Evolutionary conservation across 148 eudicot species (phyloP), one percentile per base, ranked within the genome.

Genomic region (Chenopodium formosanum): DNA sequence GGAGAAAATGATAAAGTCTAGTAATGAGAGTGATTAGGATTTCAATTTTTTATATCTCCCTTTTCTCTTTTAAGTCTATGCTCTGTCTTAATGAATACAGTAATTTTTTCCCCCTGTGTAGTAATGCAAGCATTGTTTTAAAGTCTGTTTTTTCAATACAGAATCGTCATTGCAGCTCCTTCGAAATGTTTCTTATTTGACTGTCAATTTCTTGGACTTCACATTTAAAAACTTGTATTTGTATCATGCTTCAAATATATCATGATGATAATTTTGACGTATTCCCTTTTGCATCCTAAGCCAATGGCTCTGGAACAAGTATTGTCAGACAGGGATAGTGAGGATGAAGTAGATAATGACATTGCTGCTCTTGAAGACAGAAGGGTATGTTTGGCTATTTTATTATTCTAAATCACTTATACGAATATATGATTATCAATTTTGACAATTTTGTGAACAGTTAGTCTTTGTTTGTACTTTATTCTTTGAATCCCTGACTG

Each of bases 301-400:
- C 95, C 95, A 63, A 96, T 96, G 99, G 91, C 88, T 77, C 44
- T 89, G 86, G 97, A 92, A 84, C 94, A 96, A 90, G 98, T 94
- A 56, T 79, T 96, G 69, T 91, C 98, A 11, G 98, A 96, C 79
- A 89, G 91, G 65, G 99, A 96, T 83, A 96, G 99, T 83, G 99
- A 96, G 87, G 98, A 94, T 83, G 99, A 96, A 87, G 94, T 92
- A 75, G 99, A 96, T 79, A 91, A 91, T 83, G 97, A 91, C 77
- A 91, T 96, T 75, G 91, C 95, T 62, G 92, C 86, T 86, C 88
- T 94, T 73, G 98, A 96, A 90, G 98, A 96, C 86, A 87, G 91
- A 89, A 92, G 98, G 97, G 99, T 96, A 89, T 80, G 92, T 82
- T 74, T 32, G 20, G 62, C 58, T 75, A 70, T 79, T 37, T 65